Percentiles rank a stretch among this genome's conserved stretches.
These are phyloP conservation scores for Arctium lappa DNA, from an alignment of 129 eudicot genomes.

Conservation along the genomic window DNA sequence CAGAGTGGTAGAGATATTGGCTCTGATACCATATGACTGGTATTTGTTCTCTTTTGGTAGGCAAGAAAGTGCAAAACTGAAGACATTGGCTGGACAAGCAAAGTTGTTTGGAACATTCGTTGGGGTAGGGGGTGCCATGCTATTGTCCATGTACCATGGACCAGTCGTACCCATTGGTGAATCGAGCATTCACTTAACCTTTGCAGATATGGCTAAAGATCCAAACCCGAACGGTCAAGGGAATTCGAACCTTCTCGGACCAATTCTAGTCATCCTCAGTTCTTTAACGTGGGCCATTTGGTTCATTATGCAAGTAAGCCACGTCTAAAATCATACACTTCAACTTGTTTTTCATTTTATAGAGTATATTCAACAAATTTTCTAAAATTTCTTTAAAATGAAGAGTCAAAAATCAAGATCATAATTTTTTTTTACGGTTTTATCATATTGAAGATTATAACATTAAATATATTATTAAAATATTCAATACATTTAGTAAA, in stretches of 20 bases:
- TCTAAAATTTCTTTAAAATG: too few species aligned
- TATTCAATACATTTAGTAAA: too few species aligned
- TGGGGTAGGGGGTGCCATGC: slow-evolving; percentile 77
- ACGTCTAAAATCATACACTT: background rate
- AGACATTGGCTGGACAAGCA: slow-evolving; percentile 66
- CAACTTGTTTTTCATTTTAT: too few species aligned
- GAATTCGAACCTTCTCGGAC: slow-evolving; percentile 39
- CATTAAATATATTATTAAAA: too few species aligned
- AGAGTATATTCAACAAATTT: too few species aligned
- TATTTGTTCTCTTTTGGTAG: slow-evolving; percentile 26
- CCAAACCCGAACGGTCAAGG: slow-evolving; percentile 15
- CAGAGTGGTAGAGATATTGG: background rate
- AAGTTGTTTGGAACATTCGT: slow-evolving; percentile 63
- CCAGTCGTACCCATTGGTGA: slow-evolving; percentile 44
- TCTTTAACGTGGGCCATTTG: slow-evolving; percentile 60
- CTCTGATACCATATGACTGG: background rate
- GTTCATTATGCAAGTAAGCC: slow-evolving; percentile 72
- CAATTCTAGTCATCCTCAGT: slow-evolving; percentile 47
- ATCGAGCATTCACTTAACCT: slow-evolving; percentile 49
- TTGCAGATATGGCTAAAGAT: slow-evolving; percentile 20
- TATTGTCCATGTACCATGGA: slow-evolving; percentile 81
- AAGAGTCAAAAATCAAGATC: background rate
- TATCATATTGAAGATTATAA: too few species aligned
- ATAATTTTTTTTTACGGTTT: background rate
- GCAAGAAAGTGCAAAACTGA: slow-evolving; percentile 52